These are phyloP conservation scores for Zoysia japonica DNA, from an alignment of 176 grass and related monocot genomes.

Conservation along the genomic window DNA sequence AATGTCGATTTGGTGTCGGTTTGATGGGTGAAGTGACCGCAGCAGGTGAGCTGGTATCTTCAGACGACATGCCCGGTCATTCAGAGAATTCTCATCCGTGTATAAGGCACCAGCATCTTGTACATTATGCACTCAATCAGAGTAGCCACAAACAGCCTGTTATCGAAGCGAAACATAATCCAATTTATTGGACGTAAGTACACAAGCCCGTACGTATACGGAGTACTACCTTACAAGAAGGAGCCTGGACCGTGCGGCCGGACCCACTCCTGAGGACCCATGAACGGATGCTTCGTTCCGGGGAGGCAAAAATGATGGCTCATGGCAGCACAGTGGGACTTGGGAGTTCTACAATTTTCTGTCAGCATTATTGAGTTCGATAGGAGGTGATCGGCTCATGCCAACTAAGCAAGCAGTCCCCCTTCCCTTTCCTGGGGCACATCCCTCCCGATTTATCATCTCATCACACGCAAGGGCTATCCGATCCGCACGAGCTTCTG, in stretches of 20 bases:
- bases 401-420: conserved; percentile 31
- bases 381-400: neutral
- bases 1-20: neutral
- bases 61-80: neutral
- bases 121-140: no score
- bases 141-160: no score
- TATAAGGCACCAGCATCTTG: no score
- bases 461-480: conserved; percentile 22
- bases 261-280: conserved; percentile 17
- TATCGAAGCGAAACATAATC: neutral
- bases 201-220: conserved; percentile 27
- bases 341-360: neutral
- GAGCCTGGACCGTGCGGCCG: conserved; percentile 6
- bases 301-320: conserved; percentile 21
- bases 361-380: neutral
- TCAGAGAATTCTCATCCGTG: neutral
- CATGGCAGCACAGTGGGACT: conserved; percentile 27
- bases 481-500: conserved; percentile 12
- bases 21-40: conserved; percentile 11
- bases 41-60: conserved; percentile 22
- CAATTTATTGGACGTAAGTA: neutral
- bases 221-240: neutral
- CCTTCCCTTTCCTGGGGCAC: conserved; percentile 13
- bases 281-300: neutral
- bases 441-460: conserved; percentile 14